Evolutionary conservation across 163 green algal genomes (phyloP).

Genomic region (Coccomyxa subellipsoidea): DNA sequence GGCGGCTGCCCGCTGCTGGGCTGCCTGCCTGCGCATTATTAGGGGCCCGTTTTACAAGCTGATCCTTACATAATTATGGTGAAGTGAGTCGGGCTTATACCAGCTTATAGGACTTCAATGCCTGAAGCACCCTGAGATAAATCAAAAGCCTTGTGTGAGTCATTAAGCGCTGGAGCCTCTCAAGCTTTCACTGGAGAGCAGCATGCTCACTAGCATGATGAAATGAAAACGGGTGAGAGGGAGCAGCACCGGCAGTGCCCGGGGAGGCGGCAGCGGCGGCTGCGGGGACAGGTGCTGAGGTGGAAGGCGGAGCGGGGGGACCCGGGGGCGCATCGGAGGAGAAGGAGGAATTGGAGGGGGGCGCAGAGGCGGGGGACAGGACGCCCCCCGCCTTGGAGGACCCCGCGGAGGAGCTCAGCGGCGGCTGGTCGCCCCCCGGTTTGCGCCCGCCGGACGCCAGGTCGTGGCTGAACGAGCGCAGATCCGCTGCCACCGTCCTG

Average conservation of each 20-base stretch:
- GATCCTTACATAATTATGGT: background rate
- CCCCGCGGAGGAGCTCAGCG: background rate
- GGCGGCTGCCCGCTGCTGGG: background rate
- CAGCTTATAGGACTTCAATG: background rate
- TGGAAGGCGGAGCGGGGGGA: background rate
- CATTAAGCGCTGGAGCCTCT: too few species aligned
- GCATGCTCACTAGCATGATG: too few species aligned
- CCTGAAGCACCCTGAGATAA: background rate
- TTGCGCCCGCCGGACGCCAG: background rate
- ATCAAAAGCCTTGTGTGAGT: too few species aligned
- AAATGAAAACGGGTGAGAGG: background rate
- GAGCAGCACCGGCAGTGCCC: background rate
- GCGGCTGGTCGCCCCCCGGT: background rate
- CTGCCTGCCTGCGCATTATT: background rate
- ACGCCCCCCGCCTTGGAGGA: background rate
- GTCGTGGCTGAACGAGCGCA: background rate
- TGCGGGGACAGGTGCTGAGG: background rate
- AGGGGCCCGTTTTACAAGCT: background rate
- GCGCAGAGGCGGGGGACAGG: background rate
- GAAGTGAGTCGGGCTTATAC: background rate
- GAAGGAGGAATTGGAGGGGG: background rate
- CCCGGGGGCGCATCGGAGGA: background rate
- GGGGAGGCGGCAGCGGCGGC: background rate
- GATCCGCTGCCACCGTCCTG: background rate
- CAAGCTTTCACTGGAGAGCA: too few species aligned